These are phyloP conservation scores for Tilletia walkeri DNA, from an alignment of 1,284 basidiomycete genomes.

Conservation along the genomic window DNA sequence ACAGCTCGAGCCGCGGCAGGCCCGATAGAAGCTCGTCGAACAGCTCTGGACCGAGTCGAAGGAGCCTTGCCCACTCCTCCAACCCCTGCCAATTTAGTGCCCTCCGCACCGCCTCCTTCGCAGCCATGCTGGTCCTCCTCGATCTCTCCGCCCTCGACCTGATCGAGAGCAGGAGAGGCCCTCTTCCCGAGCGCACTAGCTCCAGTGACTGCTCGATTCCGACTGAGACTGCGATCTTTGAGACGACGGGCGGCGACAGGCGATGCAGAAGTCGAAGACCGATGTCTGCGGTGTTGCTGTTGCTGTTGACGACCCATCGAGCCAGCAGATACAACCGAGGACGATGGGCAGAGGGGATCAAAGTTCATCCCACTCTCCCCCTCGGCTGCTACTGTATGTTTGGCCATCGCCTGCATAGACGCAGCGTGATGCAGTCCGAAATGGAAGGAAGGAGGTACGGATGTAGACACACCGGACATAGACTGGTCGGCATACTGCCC, in stretches of 20 bases:
- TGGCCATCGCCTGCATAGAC: neutral
- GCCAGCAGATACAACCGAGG: no score
- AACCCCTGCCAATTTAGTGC: neutral
- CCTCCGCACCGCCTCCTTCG: neutral
- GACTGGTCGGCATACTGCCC: neutral
- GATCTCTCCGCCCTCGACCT: no score
- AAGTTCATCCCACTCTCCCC: no score
- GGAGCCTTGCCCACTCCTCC: slow-evolving; percentile 39
- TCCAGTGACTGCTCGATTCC: neutral
- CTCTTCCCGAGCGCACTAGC: no score
- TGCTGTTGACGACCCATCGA: neutral
- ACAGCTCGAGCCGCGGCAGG: slow-evolving; percentile 32
- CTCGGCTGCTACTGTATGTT: no score
- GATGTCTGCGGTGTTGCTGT: neutral
- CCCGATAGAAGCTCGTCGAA: slow-evolving; percentile 32
- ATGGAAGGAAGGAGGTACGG: slow-evolving; percentile 8
- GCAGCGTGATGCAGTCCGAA: neutral
- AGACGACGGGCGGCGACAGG: neutral
- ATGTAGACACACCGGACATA: neutral
- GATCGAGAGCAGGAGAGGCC: no score
- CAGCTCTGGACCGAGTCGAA: slow-evolving; percentile 30
- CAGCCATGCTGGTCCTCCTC: neutral
- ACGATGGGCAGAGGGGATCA: no score
- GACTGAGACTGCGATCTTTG: neutral
- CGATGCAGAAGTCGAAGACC: neutral